Percentiles rank a stretch among this genome's conserved stretches.
phyloP scores from a whole-genome alignment of 2,329 filamentous ascomycete species.

The Microcera coccophila region DNA sequence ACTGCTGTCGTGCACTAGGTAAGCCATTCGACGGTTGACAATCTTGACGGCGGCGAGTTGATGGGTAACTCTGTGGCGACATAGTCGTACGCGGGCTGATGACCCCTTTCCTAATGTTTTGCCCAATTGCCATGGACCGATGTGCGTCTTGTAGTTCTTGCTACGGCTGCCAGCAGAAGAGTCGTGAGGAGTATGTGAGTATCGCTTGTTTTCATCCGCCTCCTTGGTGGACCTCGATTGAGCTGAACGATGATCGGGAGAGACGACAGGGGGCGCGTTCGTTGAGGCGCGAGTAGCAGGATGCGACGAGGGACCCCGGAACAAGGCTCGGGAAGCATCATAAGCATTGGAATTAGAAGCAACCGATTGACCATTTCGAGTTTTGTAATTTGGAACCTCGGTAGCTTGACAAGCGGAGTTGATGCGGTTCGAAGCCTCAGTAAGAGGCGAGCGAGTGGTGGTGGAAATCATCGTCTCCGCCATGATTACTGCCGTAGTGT shows the following conservation, averaged over 20 bases:
- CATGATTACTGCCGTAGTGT: slow-evolving; percentile 23
- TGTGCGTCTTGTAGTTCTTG: slow-evolving; percentile 62
- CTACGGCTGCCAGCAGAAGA: slow-evolving; percentile 39
- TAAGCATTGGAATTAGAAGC: slow-evolving; percentile 10
- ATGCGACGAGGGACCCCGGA: slow-evolving; percentile 12
- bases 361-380: slow-evolving; percentile 25
- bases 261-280: not conserved
- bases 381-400: slow-evolving; percentile 29
- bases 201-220: slow-evolving; percentile 34
- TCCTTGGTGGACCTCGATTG: slow-evolving; percentile 29
- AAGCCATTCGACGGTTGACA: slow-evolving; percentile 76
- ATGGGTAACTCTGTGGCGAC: slow-evolving; percentile 72
- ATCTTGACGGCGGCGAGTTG: slow-evolving; percentile 93
- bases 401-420: slow-evolving; percentile 37
- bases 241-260: slow-evolving; percentile 1
- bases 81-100: slow-evolving; percentile 81
- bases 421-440: slow-evolving; percentile 46
- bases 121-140: slow-evolving; percentile 92
- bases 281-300: slow-evolving; percentile 6
- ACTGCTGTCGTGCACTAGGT: slow-evolving; percentile 79
- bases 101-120: slow-evolving; percentile 86
- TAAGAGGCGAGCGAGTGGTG: slow-evolving; percentile 39
- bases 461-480: slow-evolving; percentile 31
- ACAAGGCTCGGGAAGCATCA: slow-evolving; percentile 15
- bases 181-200: slow-evolving; percentile 40